phyloP scores from a whole-genome alignment of 2,329 filamentous ascomycete species.

The Cordyceps pruinosa region DNA sequence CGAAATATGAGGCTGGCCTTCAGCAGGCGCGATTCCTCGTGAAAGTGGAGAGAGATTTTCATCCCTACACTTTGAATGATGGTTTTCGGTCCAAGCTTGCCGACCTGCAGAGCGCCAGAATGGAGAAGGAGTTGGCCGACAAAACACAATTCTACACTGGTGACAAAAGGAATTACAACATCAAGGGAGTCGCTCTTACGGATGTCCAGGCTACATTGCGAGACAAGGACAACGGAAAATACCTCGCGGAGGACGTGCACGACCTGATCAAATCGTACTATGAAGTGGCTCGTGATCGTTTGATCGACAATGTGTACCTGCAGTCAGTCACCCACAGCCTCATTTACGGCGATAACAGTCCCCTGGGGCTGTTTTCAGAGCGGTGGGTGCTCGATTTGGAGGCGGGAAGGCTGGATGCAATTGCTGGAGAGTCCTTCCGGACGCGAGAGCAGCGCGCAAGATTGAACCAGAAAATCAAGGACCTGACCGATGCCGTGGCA shows the following conservation, averaged over 20 bases:
- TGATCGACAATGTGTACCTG: slow-evolving; percentile 29
- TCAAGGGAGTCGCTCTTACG: slow-evolving; percentile 12
- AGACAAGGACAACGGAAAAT: slow-evolving; percentile 17
- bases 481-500: not conserved
- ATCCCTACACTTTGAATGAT: slow-evolving; percentile 25
- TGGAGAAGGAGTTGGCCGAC: slow-evolving; percentile 9
- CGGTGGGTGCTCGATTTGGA: slow-evolving; percentile 1
- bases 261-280: slow-evolving; percentile 29
- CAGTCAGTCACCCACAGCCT: slow-evolving; percentile 24
- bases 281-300: slow-evolving; percentile 23
- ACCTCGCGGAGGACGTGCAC: slow-evolving; percentile 22
- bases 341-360: slow-evolving; percentile 20
- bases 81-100: slow-evolving; percentile 18
- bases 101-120: not conserved
- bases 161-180: not conserved
- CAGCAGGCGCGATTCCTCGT: slow-evolving; percentile 20
- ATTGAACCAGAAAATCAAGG: not conserved
- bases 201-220: slow-evolving; percentile 15
- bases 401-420: not conserved
- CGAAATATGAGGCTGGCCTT: slow-evolving; percentile 20
- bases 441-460: not conserved
- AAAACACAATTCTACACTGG: not conserved
- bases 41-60: slow-evolving; percentile 20
- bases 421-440: not conserved
- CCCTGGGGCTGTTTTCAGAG: slow-evolving; percentile 10